phyloP scores from a whole-genome alignment of 352 stramenopile species.

The Phytopythium sindhum region DNA sequence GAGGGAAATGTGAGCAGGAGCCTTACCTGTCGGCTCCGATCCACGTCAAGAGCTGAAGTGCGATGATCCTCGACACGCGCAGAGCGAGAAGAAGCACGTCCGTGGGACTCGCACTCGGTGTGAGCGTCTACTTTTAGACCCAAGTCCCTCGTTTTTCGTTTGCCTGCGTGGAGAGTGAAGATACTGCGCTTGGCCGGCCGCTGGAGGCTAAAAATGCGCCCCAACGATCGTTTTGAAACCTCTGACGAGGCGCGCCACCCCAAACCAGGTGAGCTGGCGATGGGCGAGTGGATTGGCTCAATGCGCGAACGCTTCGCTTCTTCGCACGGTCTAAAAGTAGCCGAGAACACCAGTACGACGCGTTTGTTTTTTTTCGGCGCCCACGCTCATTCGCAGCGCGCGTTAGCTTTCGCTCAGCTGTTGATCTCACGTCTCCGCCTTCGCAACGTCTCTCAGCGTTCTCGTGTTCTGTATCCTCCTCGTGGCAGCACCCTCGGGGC shows the following conservation, averaged over 20 bases:
- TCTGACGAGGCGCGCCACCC: not conserved
- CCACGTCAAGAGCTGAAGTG: constrained; percentile 7
- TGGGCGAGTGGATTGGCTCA: not conserved
- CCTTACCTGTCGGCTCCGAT: not conserved
- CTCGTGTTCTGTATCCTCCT: not conserved
- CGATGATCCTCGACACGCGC: not conserved
- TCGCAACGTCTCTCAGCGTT: not conserved
- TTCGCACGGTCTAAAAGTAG: not conserved
- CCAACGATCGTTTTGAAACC: constrained; percentile 6
- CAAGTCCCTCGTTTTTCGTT: not conserved
- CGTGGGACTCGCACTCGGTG: not conserved
- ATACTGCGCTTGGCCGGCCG: not conserved
- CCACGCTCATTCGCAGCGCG: no score
- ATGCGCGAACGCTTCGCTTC: not conserved
- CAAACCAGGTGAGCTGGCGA: not conserved
- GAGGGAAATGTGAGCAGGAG: not conserved
- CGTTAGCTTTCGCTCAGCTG: no score
- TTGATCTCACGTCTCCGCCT: not conserved
- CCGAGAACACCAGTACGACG: not conserved
- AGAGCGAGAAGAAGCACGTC: not conserved
- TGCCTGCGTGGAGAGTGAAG: not conserved
- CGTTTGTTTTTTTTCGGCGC: no score
- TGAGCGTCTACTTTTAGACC: not conserved
- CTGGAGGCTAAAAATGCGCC: not conserved
- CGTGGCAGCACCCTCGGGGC: no score